Evolutionary conservation across 257 asterid genomes (phyloP), one percentile per base, ranked within the genome.

Genomic region (Voacanga thouarsii): DNA sequence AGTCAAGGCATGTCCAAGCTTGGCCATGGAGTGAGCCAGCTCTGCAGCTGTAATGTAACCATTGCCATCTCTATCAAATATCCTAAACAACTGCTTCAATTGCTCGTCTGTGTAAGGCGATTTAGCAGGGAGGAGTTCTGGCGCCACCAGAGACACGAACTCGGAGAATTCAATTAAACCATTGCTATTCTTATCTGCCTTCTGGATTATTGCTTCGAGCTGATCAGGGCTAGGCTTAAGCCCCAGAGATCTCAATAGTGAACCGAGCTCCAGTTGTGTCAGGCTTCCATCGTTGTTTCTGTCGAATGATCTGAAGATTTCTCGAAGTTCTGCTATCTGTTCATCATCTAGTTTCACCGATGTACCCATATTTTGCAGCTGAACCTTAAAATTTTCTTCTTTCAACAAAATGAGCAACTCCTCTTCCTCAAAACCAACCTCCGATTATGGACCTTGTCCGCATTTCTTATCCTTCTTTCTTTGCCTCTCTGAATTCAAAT

Each of bases 1-100:
- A 14, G 97, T 92, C 85, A 92, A 87, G 43, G 98, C 91, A 84
- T 94, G 97, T 12, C 97, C 97, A 6, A 92, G 95, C 85, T 87
- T 89, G 0, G 98, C 98, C 98, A 94, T 94, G 14, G 98, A 94
- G 85, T 90, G 98, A 28, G 97, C 98, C 88, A 94, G 86, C 86
- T 94, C 97, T 0, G 97, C 97, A 53, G 97, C 97, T 19, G 98
- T 94, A 44, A 94, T 92, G 71, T 77, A 94, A 0, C 97, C 98
- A 69, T 92, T 90, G 14, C 97, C 97, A n/a, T 94, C 97, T 23
- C 97, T 85, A 70, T 94, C 97, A 37, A 94, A 94, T 90, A 94
- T 85, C 84, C 81, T 82, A 66, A 94, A 94, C 57, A 94, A 81
- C 71, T 91, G 97, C 87, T 79, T 89, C 86, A 94, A 66, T 83